Percentiles rank a stretch among this genome's conserved stretches.
phyloP scores from a whole-genome alignment of 2,329 filamentous ascomycete genomes.

The Penicillium sp. region DNA sequence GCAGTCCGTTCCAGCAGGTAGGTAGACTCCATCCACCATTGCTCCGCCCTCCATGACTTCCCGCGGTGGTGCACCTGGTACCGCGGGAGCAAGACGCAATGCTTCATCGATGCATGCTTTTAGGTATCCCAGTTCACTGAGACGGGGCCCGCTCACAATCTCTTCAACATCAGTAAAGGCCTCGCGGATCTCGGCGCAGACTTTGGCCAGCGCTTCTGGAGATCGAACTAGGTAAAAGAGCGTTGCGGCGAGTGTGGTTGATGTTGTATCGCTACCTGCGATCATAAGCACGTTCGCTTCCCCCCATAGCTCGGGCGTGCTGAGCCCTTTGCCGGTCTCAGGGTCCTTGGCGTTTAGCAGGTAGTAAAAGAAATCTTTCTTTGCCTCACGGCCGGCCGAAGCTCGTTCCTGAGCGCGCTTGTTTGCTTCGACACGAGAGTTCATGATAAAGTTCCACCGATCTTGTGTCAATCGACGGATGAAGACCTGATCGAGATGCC shows the following conservation, averaged over 20 bases:
- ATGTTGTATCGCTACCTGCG: conserved; percentile 66
- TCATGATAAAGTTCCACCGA: conserved; percentile 64
- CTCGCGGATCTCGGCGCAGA: conserved; percentile 35
- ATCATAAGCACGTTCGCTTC: conserved; percentile 68
- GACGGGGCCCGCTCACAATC: conserved; percentile 31
- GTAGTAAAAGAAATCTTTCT: conserved; percentile 71
- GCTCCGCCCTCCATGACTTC: conserved; percentile 38
- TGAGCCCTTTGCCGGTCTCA: conserved; percentile 62
- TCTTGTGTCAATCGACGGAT: conserved; percentile 62
- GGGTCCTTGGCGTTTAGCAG: conserved; percentile 65
- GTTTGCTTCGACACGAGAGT: conserved; percentile 61
- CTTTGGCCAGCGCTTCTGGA: conserved; percentile 25
- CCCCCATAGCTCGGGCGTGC: conserved; percentile 61
- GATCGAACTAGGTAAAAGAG: conserved; percentile 40
- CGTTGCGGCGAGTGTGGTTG: conserved; percentile 51
- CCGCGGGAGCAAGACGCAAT: conserved; percentile 37
- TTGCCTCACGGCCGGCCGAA: conserved; percentile 59
- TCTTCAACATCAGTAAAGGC: conserved; percentile 35
- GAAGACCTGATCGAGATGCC: conserved; percentile 61
- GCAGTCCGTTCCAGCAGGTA: conserved; percentile 53
- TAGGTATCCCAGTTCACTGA: conserved; percentile 38
- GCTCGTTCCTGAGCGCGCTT: conserved; percentile 55
- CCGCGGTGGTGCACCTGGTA: conserved; percentile 35
- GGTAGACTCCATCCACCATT: conserved; percentile 34
- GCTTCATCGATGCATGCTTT: conserved; percentile 42